Evolutionary conservation across 805 yeast species (phyloP).

Genomic region (Pichia gijzeniarum): DNA sequence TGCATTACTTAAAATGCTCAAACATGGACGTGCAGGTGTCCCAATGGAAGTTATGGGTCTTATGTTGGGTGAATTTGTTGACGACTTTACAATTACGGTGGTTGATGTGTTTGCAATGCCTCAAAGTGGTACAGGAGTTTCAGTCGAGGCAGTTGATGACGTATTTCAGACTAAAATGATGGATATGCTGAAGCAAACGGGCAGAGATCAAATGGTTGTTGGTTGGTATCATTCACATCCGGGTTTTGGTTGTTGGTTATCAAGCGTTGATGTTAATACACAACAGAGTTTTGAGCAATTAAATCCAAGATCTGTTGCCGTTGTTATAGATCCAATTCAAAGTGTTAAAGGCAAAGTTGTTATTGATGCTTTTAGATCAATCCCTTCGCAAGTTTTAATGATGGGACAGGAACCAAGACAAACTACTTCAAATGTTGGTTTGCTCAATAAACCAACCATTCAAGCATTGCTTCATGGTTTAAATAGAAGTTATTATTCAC

Average conservation of each 20-base stretch:
- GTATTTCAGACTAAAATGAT: constrained; percentile 98
- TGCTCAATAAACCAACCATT: constrained; percentile 90
- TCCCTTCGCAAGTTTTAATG: constrained; percentile 81
- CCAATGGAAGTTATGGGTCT: constrained; percentile 90
- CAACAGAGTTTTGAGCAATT: constrained; percentile 97
- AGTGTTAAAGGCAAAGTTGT: constrained; percentile 98
- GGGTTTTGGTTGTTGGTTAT: constrained; percentile 99
- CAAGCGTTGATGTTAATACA: constrained; percentile 94
- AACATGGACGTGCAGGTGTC: constrained; percentile 91
- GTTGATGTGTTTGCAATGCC: constrained; percentile 99
- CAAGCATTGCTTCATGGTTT: constrained; percentile 96
- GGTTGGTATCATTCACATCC: constrained; percentile 99
- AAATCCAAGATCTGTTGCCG: constrained; percentile 95
- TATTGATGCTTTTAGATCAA: constrained; percentile 95
- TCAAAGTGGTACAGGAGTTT: constrained; percentile 92
- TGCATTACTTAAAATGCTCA: constrained; percentile 92
- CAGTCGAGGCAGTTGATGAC: constrained; percentile 98
- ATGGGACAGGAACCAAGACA: constrained; percentile 98
- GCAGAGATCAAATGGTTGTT: constrained; percentile 98
- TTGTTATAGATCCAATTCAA: constrained; percentile 97
- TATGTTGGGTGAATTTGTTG: constrained; percentile 97
- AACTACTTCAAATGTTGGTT: constrained; percentile 92
- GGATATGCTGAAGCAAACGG: constrained; percentile 99
- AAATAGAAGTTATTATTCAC: constrained; percentile 93
- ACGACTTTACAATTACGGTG: constrained; percentile 94